Base-by-base conservation (phyloP, 768 basidiomycete genomes). In the Rossbeevera mucosa region DNA sequence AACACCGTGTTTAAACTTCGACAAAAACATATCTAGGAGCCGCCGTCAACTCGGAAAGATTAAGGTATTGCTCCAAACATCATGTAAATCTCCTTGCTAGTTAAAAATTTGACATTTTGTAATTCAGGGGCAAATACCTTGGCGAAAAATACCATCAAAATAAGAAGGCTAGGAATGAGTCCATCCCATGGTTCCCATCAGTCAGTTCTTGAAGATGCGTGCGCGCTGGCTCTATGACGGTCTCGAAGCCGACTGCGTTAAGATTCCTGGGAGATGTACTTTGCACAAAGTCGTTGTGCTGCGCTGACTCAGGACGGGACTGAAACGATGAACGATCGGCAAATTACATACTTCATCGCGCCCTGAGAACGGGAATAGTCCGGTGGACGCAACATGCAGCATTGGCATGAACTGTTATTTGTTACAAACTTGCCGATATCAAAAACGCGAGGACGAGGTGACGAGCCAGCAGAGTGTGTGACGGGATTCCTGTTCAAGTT, bases 351-450 rank as follows among this genome's bases (percentile, higher is more conserved):
- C 60, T 33, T 62, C n/a, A 33, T 47, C n/a, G 65, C 66, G 6
- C 62, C 50, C 8, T 54, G 31, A 33, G 16, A n/a, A 6, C 16
- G 31, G 16, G 31, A 11, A 33, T 11, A 29, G 28, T 11, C 28
- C 12, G 28, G 28, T 2, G 11, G 28, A 29, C 11, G 12, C 28
- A 4, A 2, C 11, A 4, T 11, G 28, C 28, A 4, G 2, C 11
- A 4, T 11, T 8, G 68, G 30, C 64, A 73, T 1, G 70, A 69
- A 16, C 74, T 58, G 1, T 72, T 72, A 44, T 67, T 18, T 29
- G 33, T 36, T 68, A 46, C 51, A 71, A 7, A 70, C 74, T 73
- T 74, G 3, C 73, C 71, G 12, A 74, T 50, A 38, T 73, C 73
- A 21, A 74, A 29, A 12, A 65, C 2, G 69, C 67, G 12, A 74